Evolutionary conservation across 2,329 filamentous ascomycete species (phyloP), one percentile per base, ranked within the genome.

Genomic region (Aspergillus cejpii): DNA sequence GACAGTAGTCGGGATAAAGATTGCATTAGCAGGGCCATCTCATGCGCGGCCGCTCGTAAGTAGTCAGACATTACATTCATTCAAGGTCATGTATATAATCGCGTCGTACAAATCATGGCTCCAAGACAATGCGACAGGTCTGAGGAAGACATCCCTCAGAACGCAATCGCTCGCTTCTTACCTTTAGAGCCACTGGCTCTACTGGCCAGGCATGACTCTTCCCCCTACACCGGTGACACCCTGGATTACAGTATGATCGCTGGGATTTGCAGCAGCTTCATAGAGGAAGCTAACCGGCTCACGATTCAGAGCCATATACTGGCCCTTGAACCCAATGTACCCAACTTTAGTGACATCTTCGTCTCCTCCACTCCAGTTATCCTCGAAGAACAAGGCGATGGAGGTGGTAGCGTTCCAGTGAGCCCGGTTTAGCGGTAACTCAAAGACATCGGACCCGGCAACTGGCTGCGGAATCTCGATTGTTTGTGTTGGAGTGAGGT

Each of bases 261-360:
- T 79, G 10, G 91, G 92, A 65, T 96, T 95, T 27, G 92, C 85
- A 20, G 91, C 91, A 14, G 89, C 85, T 76, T 98, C 92, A 67
- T 97, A 98, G 49, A 95, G 60, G 57, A 97, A 91, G 55, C 85
- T 88, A 5, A 85, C 74, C 1, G 92, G 89, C 62, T 91, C 87
- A 44, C 84, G 77, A 37, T 84, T 92, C 60, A 94, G 68, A 63
- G 83, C 81, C 79, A 92, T 92, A 76, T 88, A 97, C 68, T 95
- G 87, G 19, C 92, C 92, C 69, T 87, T 90, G 73, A 98, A 97
- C 1, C 87, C 92, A 45, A 97, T 52, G 69, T 96, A 98, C 50
- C 76, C 82, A 1, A 97, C 65, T 39, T 81, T 77, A 36, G 87
- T 91, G 44, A 84, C 81, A 44, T 94, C 87, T 61, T 90, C 87